A percentile compares a stretch with the other conserved stretches of the same genome.
These are phyloP conservation scores for Exophiala sp. DNA, from an alignment of 2,329 filamentous ascomycete species.

Conservation along the genomic window DNA sequence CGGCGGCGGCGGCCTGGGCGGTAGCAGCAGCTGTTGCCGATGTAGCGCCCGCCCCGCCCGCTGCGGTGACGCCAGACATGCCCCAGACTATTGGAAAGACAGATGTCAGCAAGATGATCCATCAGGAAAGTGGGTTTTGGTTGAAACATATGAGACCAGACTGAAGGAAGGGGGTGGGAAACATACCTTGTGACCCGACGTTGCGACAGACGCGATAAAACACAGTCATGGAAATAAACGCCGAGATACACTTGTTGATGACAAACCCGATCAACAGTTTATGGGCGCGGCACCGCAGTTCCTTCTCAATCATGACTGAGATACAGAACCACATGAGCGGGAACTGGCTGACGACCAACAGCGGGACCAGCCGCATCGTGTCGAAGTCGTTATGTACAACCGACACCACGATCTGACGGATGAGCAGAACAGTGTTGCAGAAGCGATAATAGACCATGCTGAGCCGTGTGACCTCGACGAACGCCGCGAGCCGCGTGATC, in stretches of 20 bases:
- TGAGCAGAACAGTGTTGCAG: slow-evolving; percentile 11
- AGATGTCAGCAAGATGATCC: neutral
- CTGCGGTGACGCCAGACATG: slow-evolving; percentile 10
- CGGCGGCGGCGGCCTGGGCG: neutral
- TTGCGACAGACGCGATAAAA: slow-evolving; percentile 8
- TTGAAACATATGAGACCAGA: no score
- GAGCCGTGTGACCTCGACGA: slow-evolving; percentile 12
- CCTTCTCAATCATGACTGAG: slow-evolving; percentile 2
- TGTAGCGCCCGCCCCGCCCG: neutral
- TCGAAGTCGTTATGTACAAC: slow-evolving; percentile 4
- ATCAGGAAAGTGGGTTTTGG: neutral
- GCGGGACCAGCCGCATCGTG: slow-evolving; percentile 3
- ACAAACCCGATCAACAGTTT: slow-evolving; percentile 13
- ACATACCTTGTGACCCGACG: slow-evolving; percentile 14
- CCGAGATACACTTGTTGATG: slow-evolving; percentile 16
- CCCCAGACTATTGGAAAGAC: slow-evolving; percentile 6
- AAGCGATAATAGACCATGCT: slow-evolving; percentile 19
- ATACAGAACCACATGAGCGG: slow-evolving; percentile 13
- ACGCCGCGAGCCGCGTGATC: slow-evolving; percentile 9
- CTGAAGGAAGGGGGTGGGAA: no score
- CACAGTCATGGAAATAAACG: slow-evolving; percentile 6
- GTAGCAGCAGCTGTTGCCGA: neutral
- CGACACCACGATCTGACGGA: neutral
- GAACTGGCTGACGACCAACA: slow-evolving; percentile 11
- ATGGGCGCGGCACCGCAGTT: slow-evolving; percentile 8